A percentile compares a stretch with the other conserved stretches of the same genome.
phyloP scores from a whole-genome alignment of 2,329 filamentous ascomycete species.

The Colletotrichum paranaense region DNA sequence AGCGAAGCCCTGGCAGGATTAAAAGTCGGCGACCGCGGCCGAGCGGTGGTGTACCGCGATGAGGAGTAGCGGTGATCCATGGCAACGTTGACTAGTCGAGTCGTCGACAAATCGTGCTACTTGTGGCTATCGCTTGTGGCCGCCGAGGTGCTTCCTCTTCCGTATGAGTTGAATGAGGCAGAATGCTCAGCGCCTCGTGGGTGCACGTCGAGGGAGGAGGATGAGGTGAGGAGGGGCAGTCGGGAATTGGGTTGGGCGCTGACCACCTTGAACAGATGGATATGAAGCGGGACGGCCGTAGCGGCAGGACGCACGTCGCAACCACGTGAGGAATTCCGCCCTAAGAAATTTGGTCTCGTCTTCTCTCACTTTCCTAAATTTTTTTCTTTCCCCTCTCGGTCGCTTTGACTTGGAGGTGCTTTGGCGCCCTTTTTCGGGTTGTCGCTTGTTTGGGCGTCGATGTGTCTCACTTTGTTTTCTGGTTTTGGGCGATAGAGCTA shows the following conservation, averaged over 20 bases:
- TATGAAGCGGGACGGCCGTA: slow-evolving; percentile 19
- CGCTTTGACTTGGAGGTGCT: slow-evolving; percentile 22
- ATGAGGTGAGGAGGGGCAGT: not conserved
- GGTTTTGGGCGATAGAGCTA: not conserved
- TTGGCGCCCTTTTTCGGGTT: slow-evolving; percentile 22
- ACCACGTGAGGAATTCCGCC: slow-evolving; percentile 33
- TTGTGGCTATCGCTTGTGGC: not conserved
- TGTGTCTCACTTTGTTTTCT: slow-evolving; percentile 36
- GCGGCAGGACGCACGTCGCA: slow-evolving; percentile 26
- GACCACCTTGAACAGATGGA: slow-evolving; percentile 4
- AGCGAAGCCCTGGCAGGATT: slow-evolving; percentile 66
- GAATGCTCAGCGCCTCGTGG: not conserved
- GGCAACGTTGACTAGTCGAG: slow-evolving; percentile 22
- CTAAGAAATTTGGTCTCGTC: not conserved
- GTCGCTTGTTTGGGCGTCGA: slow-evolving; percentile 9
- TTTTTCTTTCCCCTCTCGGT: not conserved
- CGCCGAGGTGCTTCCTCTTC: not conserved
- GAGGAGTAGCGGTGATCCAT: slow-evolving; percentile 37
- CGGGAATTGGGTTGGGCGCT: slow-evolving; percentile 21
- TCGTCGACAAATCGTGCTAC: slow-evolving; percentile 12
- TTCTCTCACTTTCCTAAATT: not conserved
- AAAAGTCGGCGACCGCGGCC: slow-evolving; percentile 53
- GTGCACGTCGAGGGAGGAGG: not conserved
- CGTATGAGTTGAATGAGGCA: not conserved
- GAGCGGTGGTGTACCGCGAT: slow-evolving; percentile 31